A percentile compares a stretch with the other conserved stretches of the same genome.
Evolutionary conservation across 1,284 basidiomycete species (phyloP).

Genomic region (Mycosarcoma maydis): DNA sequence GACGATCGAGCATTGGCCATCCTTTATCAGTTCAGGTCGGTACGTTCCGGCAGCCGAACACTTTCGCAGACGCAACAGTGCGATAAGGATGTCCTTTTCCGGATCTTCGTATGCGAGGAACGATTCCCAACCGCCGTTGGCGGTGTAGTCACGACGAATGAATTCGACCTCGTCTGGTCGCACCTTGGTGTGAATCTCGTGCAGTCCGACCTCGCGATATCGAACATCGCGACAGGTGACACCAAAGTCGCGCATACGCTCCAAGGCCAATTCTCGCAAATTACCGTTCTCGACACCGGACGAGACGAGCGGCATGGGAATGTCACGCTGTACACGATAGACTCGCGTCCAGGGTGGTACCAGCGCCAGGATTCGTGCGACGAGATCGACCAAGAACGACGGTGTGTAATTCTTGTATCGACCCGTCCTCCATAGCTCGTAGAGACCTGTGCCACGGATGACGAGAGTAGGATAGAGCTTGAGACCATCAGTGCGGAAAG

Average conservation of each 20-base stretch:
- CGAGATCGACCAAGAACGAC: conserved; percentile 95
- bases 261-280: conserved; percentile 91
- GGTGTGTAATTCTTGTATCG: conserved; percentile 99
- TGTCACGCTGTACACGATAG: conserved; percentile 78
- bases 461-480: conserved; percentile 99
- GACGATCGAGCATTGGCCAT: conserved; percentile 87
- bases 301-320: conserved; percentile 70
- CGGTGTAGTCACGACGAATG: conserved; percentile 93
- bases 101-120: conserved; percentile 99
- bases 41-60: conserved; percentile 97
- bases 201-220: conserved; percentile 96
- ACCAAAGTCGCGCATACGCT: conserved; percentile 98
- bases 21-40: conserved; percentile 86
- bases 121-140: conserved; percentile 97
- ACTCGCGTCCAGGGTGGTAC: conserved; percentile 99
- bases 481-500: conserved; percentile 93
- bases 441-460: conserved; percentile 95
- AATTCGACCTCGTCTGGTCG: conserved; percentile 95
- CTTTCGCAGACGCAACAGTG: conserved; percentile 88
- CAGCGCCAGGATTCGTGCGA: conserved; percentile 92
- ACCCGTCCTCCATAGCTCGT: conserved; percentile 95
- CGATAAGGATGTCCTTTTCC: conserved; percentile 93
- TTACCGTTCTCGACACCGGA: conserved; percentile 99
- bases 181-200: conserved; percentile 98
- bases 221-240: conserved; percentile 96